Base-by-base conservation (phyloP, 768 basidiomycete species). In the Artomyces pyxidatus region DNA sequence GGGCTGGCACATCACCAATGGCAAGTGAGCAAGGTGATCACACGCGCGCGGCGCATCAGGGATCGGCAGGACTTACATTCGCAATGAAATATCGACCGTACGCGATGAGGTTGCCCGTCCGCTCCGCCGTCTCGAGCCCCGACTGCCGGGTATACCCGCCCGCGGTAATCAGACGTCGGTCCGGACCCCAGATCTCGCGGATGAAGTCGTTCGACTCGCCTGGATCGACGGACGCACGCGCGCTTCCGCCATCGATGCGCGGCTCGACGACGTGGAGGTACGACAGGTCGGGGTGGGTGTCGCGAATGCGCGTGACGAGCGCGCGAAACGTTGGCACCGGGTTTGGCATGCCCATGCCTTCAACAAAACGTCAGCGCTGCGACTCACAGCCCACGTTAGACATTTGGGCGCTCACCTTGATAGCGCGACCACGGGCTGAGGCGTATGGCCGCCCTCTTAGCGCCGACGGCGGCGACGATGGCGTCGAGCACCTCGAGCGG, bases 301-400 rank as follows among this genome's bases (percentile, higher is more conserved):
- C 27, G 61, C 63, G 22, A 84, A 50, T 35, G 69, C 47, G 4
- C 64, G 46, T 19, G n/a, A 76, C 69, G 29, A 83, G 54, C 60
- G 81, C 70, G 0, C 66, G 53, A 64, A 78, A 85, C 8, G 75
- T 75, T 0, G 80, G 76, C 3, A 71, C 62, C 0, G 80, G 81
- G 49, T 83, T 70, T 3, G 58, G 53, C 75, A 79, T 77, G 6
- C 67, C 60, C 77, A 83, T 78, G 6, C 37, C 61, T 56, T 26
- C 46, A 3, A 17, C 22, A 32, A 21, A 30, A 23, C 14, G 37
- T 21, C 2, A 4, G 47, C 39, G 39, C 58, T 54, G 35, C 55
- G n/a, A 25, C 53, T 37, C 44, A 61, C 55, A 12, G n/a, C n/a
- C n/a, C n/a, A 49, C 59, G 56, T 22, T 4, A 29, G 14, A 5